Base-by-base conservation (phyloP, 2,329 filamentous ascomycete genomes). In the Botryotinia globosa region DNA sequence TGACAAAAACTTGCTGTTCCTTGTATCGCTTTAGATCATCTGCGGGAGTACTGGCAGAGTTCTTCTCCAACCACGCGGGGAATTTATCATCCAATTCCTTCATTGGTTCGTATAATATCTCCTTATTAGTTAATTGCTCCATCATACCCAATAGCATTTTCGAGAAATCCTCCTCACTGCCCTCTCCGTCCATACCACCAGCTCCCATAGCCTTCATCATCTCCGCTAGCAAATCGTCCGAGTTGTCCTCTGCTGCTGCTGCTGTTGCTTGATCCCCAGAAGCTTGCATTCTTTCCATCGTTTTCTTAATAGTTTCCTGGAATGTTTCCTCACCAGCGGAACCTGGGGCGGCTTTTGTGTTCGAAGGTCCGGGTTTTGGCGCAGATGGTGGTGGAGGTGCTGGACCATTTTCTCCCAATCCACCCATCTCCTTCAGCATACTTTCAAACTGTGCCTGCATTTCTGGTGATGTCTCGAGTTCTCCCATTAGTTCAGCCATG, bases 111-210 rank as follows among this genome's bases (percentile, higher is more conserved):
- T 98, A 98, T 68, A 99, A 84, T 75, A 99, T 98, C 77, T 98
- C 96, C 85, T 97, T 98, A 82, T 97, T 97, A 5, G 96, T 98
- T 75, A 99, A 87, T 82, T 99, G 94, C 83, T 98, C 94, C 95
- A 99, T 98, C 94, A 98, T 97, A 71, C 92, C 93, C 87, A 97
- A 89, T 74, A 99, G 88, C 90, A 98, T 94, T 84, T 97, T 95
- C 73, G 93, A 94, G 79, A 98, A 92, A 77, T 97, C 94, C 78
- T 96, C 94, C 72, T 98, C 94, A 74, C 85, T 85, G 22, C 84
- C 86, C 48, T 84, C 85, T 3, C 85, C 87, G 16, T 88, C 90
- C 73, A 85, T 79, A 37, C 86, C 87, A 12, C 89, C 86, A 34
- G 88, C 87, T 79, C 93, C 92, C 84, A 98, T 91, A 75, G 96